These are phyloP conservation scores for Clohesyomyces aquaticus DNA, from an alignment of 495 filamentous ascomycete species.

Conservation along the genomic window DNA sequence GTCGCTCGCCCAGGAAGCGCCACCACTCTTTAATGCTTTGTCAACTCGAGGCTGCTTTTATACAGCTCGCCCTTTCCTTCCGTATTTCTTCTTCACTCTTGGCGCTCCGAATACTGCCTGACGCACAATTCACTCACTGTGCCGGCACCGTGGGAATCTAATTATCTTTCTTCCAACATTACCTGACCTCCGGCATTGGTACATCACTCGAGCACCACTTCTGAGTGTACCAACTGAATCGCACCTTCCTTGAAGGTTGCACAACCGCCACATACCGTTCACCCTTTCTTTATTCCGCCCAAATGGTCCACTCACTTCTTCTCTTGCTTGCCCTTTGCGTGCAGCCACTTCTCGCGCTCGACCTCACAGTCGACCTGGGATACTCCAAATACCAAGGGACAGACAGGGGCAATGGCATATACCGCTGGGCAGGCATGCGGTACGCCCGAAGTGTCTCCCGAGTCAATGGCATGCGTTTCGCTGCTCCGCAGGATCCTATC, in stretches of 20 bases:
- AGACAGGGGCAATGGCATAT: conserved; percentile 51
- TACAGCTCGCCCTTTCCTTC: too few species aligned
- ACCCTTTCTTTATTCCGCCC: not conserved
- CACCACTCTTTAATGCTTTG: not conserved
- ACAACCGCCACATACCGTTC: not conserved
- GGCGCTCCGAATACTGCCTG: too few species aligned
- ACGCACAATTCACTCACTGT: too few species aligned
- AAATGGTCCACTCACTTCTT: conserved; percentile 9
- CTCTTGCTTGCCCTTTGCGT: conserved; percentile 19
- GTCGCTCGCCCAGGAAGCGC: not conserved
- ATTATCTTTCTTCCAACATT: too few species aligned
- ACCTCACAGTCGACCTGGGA: conserved; percentile 39
- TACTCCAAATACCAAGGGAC: conserved; percentile 43
- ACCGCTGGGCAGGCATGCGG: conserved; percentile 68
- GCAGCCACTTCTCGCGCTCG: conserved; percentile 34
- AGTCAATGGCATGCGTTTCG: conserved; percentile 61
- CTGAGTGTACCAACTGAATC: too few species aligned
- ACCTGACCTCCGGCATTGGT: too few species aligned
- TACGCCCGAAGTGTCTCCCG: conserved; percentile 61
- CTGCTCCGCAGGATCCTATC: conserved; percentile 59
- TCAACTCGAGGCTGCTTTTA: too few species aligned
- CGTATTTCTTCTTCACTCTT: too few species aligned
- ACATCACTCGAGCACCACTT: too few species aligned
- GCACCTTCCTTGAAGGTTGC: too few species aligned
- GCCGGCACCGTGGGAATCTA: too few species aligned